A percentile compares a stretch with the other conserved stretches of the same genome.
Conservation (phyloP, 441 rosid species). For the Viola pubescens region DNA sequence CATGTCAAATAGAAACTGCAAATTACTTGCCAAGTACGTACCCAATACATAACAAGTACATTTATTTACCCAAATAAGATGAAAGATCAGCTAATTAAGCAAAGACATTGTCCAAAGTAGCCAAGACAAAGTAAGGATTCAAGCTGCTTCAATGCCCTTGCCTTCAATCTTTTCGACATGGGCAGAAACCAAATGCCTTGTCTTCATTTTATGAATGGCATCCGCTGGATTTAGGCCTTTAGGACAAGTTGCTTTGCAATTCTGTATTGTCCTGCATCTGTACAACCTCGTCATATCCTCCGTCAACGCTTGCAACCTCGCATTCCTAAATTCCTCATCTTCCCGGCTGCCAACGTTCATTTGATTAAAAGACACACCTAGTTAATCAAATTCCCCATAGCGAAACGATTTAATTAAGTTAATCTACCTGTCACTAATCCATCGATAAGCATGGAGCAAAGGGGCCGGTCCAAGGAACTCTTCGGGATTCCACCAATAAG, state of each 20-base stretch:
- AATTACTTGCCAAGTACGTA: too few species aligned
- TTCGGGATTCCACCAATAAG: conserved; percentile 50
- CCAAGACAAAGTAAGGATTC: too few species aligned
- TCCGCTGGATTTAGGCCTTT: conserved; percentile 51
- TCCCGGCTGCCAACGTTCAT: conserved; percentile 34
- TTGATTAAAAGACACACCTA: background rate
- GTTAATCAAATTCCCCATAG: background rate
- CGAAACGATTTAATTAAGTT: background rate
- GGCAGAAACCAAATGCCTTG: conserved; percentile 26
- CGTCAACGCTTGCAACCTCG: conserved; percentile 41
- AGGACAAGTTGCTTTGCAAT: conserved; percentile 57
- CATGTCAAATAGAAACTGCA: too few species aligned
- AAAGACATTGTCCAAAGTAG: too few species aligned
- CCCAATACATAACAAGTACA: too few species aligned
- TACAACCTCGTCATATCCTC: conserved; percentile 42
- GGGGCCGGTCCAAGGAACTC: conserved; percentile 37
- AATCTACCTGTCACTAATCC: conserved; percentile 32
- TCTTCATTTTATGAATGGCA: conserved; percentile 53
- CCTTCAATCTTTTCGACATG: conserved; percentile 20
- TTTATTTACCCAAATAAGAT: too few species aligned
- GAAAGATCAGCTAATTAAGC: too few species aligned
- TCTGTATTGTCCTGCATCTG: conserved; percentile 49
- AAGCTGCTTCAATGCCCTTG: background rate
- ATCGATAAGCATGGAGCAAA: conserved; percentile 35
- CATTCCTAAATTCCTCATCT: conserved; percentile 24